Evolutionary conservation across 768 basidiomycete genomes (phyloP), one percentile per base, ranked within the genome.

Genomic region (Mycena vitilis): DNA sequence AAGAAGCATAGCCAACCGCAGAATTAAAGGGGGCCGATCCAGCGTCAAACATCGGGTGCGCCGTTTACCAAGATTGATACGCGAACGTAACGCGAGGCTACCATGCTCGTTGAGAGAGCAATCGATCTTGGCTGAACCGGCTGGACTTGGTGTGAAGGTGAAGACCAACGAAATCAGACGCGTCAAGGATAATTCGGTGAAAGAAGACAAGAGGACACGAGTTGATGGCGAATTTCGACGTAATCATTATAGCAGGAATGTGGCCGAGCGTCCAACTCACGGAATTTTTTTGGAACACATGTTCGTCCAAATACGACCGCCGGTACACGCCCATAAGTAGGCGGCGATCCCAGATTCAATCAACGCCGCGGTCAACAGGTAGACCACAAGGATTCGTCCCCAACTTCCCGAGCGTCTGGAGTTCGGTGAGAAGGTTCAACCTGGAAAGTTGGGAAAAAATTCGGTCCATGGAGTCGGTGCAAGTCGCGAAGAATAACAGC

Each of bases 1-100:
- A 61, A 69, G 71, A 72, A 72, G 71, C 71, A 68, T 52, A 45
- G 66, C 71, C 52, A 7, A 36, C 48, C 66, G 63, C 66, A 68
- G 66, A 58, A 72, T 63, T 49, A 69, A 71, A 68, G 42, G 66
- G 63, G 67, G 55, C 23, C 62, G 70, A 58, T 69, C 58, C 58
- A 57, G 47, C 54, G 52, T 61, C 47, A 55, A 64, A 61, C 54
- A 38, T 60, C 60, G 60, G 63, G 12, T 65, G 30, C 34, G 18
- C 30, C 30, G 36, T 69, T 62, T 45, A 23, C 55, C 18, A 63
- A n/a, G 40, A 10, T 22, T 63, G 70, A 71, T 60, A 57, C 40
- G 40, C 40, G 40, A 40, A 15, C 10, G 40, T 5, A 5, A 40
- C 56, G 67, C 67, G 61, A 65, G 56, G 59, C 48, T 59, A 54